Evolutionary conservation across 495 filamentous ascomycete species (phyloP).

Genomic region (Cercophora newfieldiana): DNA sequence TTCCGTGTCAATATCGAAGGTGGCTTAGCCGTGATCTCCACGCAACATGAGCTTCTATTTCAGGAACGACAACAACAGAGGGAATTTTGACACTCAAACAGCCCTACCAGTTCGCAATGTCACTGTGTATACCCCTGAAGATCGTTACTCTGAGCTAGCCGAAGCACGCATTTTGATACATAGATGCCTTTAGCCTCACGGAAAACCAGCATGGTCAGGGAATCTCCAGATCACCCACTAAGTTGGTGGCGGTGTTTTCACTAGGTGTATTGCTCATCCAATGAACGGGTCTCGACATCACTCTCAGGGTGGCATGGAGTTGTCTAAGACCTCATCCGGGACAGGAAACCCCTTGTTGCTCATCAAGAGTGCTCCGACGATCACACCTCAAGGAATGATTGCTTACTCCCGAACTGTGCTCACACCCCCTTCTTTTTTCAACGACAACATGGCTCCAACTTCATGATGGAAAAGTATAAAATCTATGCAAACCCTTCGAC

Average conservation of each 20-base stretch:
- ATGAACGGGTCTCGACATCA: not conserved
- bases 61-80: too few relatives aligned
- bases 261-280: not conserved
- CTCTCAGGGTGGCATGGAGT: not conserved
- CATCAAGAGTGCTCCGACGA: not conserved
- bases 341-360: not conserved
- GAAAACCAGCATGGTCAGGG: too few relatives aligned
- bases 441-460: not conserved
- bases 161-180: too few relatives aligned
- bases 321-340: not conserved
- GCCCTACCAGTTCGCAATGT: too few relatives aligned
- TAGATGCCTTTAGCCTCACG: too few relatives aligned
- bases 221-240: too few relatives aligned
- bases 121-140: too few relatives aligned
- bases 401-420: not conserved
- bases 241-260: not conserved
- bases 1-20: too few relatives aligned
- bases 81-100: too few relatives aligned
- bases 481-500: not conserved
- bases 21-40: too few relatives aligned
- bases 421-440: not conserved
- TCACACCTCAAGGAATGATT: not conserved
- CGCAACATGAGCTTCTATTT: too few relatives aligned
- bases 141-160: too few relatives aligned
- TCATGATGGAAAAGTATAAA: not conserved